Percentiles rank a stretch among this genome's conserved stretches.
phyloP scores from a whole-genome alignment of 768 basidiomycete species.

The Boletus sp. region DNA sequence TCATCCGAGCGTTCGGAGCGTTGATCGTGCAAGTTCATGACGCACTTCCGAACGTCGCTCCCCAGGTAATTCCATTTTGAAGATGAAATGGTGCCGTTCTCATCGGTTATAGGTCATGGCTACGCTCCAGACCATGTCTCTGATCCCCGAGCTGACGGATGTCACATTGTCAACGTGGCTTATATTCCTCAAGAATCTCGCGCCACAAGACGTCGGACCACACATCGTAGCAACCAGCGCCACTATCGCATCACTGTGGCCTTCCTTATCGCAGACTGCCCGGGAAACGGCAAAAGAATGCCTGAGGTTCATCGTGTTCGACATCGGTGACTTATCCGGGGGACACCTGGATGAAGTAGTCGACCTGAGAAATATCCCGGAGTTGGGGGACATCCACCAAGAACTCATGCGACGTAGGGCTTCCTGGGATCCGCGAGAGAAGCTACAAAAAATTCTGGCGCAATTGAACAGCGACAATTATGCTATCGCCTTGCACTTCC shows the following conservation, averaged over 20 bases:
- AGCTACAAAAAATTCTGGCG: conserved; percentile 66
- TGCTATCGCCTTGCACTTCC: conserved; percentile 68
- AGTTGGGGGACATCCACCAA: conserved; percentile 46
- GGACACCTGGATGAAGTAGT: conserved; percentile 73
- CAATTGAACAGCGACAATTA: conserved; percentile 77
- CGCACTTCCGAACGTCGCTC: conserved; percentile 71
- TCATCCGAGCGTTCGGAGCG: conserved; percentile 74
- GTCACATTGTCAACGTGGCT: conserved; percentile 81
- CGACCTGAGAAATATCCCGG: conserved; percentile 70
- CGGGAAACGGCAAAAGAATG: conserved; percentile 55
- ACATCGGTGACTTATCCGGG: conserved; percentile 53
- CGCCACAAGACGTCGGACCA: conserved; percentile 69
- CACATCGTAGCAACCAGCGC: conserved; percentile 88
- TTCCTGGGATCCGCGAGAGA: conserved; percentile 50
- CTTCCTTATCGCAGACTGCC: conserved; percentile 50
- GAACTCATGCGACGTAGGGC: conserved; percentile 47
- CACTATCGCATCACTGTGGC: conserved; percentile 78
- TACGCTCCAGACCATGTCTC: conserved; percentile 87
- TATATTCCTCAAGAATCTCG: conserved; percentile 67
- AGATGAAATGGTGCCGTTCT: conserved; percentile 7
- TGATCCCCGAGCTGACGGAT: conserved; percentile 69
- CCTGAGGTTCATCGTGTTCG: conserved; percentile 68
- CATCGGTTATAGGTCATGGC: conserved; percentile 78
- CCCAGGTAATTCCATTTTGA: conserved; percentile 61
- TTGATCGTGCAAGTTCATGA: conserved; percentile 71